Percentiles rank a stretch among this genome's conserved stretches.
Evolutionary conservation across 768 basidiomycete genomes (phyloP).

Genomic region (Suillus ampliporus): DNA sequence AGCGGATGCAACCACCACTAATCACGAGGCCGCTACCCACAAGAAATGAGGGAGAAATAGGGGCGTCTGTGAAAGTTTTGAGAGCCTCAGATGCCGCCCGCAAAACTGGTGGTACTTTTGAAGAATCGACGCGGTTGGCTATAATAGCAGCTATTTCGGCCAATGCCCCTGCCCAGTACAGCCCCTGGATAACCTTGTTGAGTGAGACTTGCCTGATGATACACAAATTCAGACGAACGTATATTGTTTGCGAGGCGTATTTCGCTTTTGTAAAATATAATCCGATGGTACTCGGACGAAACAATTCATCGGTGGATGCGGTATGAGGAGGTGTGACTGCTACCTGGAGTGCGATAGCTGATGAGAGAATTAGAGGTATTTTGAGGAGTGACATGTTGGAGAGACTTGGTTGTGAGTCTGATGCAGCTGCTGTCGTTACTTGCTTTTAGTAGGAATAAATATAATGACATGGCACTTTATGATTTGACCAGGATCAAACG

Average conservation of each 20-base stretch:
- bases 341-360: slow-evolving; percentile 47
- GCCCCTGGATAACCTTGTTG: not conserved
- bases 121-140: not conserved
- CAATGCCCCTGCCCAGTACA: slow-evolving; percentile 8
- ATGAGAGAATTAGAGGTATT: slow-evolving; percentile 47
- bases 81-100: not conserved
- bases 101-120: slow-evolving; percentile 1
- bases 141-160: slow-evolving; percentile 11
- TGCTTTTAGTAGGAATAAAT: not conserved
- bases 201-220: not conserved
- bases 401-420: not conserved
- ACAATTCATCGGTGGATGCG: slow-evolving; percentile 37
- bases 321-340: slow-evolving; percentile 53
- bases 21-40: slow-evolving; percentile 18
- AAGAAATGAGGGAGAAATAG: slow-evolving; percentile 17
- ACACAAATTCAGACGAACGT: not conserved
- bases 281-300: not conserved
- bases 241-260: not conserved
- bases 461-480: not conserved
- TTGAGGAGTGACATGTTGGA: slow-evolving; percentile 39
- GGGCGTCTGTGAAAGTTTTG: not conserved
- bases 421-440: no score
- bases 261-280: not conserved
- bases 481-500: not conserved
- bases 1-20: slow-evolving; percentile 15